Conservation (phyloP, 495 filamentous ascomycete genomes). For the Penicillium diatomitis region DNA sequence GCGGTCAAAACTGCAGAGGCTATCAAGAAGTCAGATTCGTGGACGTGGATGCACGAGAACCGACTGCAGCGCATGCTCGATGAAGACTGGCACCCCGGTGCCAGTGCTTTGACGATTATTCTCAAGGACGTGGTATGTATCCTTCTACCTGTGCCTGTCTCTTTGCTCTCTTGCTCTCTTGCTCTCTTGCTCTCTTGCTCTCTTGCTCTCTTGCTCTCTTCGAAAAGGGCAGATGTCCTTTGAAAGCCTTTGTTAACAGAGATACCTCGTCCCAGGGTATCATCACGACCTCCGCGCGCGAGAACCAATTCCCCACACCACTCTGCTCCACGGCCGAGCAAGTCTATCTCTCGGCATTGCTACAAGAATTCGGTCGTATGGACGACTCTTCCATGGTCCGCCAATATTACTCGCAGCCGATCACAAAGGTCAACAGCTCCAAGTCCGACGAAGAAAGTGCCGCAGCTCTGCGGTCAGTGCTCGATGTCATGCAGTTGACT, state of each 20-base stretch:
- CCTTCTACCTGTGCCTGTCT: not conserved
- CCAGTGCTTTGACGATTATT: constrained; percentile 66
- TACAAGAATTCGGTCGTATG: constrained; percentile 51
- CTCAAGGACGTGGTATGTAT: constrained; percentile 59
- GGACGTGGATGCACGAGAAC: constrained; percentile 80
- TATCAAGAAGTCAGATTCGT: constrained; percentile 50
- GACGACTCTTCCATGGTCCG: constrained; percentile 66
- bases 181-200: no score
- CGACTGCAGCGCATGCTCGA: constrained; percentile 60
- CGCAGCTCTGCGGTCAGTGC: constrained; percentile 42
- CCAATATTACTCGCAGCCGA: constrained; percentile 43
- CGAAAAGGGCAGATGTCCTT: no score
- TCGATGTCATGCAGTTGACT: constrained; percentile 51
- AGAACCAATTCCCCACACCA: constrained; percentile 55
- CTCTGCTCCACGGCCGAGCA: constrained; percentile 63
- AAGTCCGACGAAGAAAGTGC: constrained; percentile 21
- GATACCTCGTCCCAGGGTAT: constrained; percentile 41
- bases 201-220: no score
- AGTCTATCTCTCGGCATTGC: constrained; percentile 52
- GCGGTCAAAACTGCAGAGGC: constrained; percentile 44
- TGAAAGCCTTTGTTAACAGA: constrained; percentile 1
- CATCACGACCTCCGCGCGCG: constrained; percentile 59
- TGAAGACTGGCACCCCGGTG: constrained; percentile 53
- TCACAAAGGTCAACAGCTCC: constrained; percentile 21
- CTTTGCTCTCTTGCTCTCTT: no score